Evolutionary conservation across 495 filamentous ascomycete species (phyloP).

Genomic region (Hypoxylon perforatum): DNA sequence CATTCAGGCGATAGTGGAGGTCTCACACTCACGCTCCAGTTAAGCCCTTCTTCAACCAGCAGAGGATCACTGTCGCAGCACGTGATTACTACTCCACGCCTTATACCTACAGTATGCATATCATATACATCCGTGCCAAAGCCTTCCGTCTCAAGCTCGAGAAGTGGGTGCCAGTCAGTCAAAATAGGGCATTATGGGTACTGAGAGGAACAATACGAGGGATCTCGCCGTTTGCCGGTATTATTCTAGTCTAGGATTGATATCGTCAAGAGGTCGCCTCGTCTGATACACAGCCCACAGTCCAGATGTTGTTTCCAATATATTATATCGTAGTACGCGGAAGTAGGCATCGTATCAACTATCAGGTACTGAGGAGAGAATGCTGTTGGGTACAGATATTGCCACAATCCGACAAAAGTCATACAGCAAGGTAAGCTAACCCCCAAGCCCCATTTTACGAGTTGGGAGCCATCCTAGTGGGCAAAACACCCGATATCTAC

Average conservation of each 20-base stretch:
- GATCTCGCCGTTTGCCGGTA: conserved; percentile 15
- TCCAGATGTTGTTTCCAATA: conserved; percentile 3
- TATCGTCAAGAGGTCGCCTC: conserved; percentile 2
- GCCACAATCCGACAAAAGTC: background rate
- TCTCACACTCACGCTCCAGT: background rate
- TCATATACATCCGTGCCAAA: conserved; percentile 25
- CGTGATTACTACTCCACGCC: conserved; percentile 20
- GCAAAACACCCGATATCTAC: background rate
- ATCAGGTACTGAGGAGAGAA: background rate
- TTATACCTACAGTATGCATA: conserved; percentile 21
- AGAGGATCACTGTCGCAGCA: conserved; percentile 12
- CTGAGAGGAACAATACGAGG: conserved; percentile 5
- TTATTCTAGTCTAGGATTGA: conserved; percentile 13
- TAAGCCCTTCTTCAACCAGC: conserved; percentile 1
- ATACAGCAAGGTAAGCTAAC: background rate
- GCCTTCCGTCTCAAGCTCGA: conserved; percentile 1
- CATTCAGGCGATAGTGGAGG: conserved; percentile 13
- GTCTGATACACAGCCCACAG: conserved; percentile 8
- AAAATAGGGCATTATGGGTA: conserved; percentile 7
- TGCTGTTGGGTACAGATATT: background rate
- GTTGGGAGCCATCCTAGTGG: conserved; percentile 7
- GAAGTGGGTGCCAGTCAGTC: conserved; percentile 15
- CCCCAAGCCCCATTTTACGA: background rate
- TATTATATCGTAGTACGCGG: background rate
- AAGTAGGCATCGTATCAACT: background rate